phyloP scores from a whole-genome alignment of 371 early-diverging fungal genomes.

The Circinella minor region DNA sequence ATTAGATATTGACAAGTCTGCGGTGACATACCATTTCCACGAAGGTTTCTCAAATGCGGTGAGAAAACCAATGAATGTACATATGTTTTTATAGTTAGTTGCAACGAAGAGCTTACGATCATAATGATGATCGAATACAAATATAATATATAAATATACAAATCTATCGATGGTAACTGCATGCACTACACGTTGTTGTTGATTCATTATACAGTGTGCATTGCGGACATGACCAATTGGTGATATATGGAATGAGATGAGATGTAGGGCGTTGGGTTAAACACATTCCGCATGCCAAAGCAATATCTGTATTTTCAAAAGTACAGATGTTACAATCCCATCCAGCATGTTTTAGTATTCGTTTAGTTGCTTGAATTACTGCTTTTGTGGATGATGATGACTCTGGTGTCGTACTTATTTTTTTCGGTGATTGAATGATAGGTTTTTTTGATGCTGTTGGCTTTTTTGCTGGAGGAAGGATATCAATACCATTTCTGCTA shows the following conservation, averaged over 20 bases:
- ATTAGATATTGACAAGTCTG: conserved; percentile 10
- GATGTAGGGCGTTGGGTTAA: conserved; percentile 18
- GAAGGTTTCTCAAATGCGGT: conserved; percentile 92
- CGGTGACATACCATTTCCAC: conserved; percentile 36
- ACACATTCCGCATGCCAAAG: conserved; percentile 38
- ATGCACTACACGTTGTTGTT: neutral
- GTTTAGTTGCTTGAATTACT: neutral
- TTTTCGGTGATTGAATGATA: no score
- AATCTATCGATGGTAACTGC: neutral
- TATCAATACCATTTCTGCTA: neutral
- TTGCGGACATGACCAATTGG: conserved; percentile 34
- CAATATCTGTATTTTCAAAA: conserved; percentile 31
- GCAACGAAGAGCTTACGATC: neutral
- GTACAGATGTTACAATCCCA: conserved; percentile 44
- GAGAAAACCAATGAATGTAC: conserved; percentile 69
- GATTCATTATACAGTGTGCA: conserved; percentile 25
- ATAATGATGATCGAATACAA: neutral
- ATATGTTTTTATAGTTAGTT: conserved; percentile 54
- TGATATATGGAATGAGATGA: neutral
- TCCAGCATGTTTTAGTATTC: neutral
- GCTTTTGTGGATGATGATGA: conserved; percentile 5
- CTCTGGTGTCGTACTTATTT: neutral
- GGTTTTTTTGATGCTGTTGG: conserved; percentile 1
- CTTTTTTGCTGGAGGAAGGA: neutral
- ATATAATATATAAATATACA: conserved; percentile 1